Evolutionary conservation across 2,329 filamentous ascomycete species (phyloP), one percentile per base, ranked within the genome.

Genomic region (Colletotrichum cuscutae): DNA sequence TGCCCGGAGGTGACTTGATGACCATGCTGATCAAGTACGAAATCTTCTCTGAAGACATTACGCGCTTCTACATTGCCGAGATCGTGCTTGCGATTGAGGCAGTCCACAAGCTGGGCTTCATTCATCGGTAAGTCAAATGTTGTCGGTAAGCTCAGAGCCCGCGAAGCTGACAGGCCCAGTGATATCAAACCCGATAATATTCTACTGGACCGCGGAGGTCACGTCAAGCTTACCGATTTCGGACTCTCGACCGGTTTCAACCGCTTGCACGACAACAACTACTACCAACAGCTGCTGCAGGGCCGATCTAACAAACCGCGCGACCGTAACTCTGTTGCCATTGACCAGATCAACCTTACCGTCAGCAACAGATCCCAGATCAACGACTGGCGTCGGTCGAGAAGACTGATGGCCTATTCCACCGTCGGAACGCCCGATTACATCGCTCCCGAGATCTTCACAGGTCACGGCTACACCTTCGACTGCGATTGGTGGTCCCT

Each of bases 1-100:
- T 99, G 82, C 97, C 97, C 8, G 97, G 97, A 83, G 97, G 97
- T 83, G 97, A 99, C 86, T 84, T 99, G 82, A 99, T 99, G 97
- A 99, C 97, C 4, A 99, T 99, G 97, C 88, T 99, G 77, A 99
- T 99, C 87, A 99, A 98, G 88, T 99, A 99, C 80, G 97, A 99
- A 82, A 98, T 99, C 82, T 99, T 99, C 83, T 97, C 95, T 0
- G 96, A 98, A 82, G 97, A 99, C 77, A 98, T 99, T 77, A 99
- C 97, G 35, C 92, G 97, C 22, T 99, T 99, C 84, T 99, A 99
- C 84, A 99, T 99, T 90, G 97, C 97, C 28, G 96, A 99, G 83
- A 96, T 98, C 78, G 94, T 98, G 28, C 89, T 98, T 80, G 97
- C 97, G n/a, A 98, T 99, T 77, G 97, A 99, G 81, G 97, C 97